Evolutionary conservation across 2,329 filamentous ascomycete species (phyloP).

Genomic region (Cadophora luteo-olivacea): DNA sequence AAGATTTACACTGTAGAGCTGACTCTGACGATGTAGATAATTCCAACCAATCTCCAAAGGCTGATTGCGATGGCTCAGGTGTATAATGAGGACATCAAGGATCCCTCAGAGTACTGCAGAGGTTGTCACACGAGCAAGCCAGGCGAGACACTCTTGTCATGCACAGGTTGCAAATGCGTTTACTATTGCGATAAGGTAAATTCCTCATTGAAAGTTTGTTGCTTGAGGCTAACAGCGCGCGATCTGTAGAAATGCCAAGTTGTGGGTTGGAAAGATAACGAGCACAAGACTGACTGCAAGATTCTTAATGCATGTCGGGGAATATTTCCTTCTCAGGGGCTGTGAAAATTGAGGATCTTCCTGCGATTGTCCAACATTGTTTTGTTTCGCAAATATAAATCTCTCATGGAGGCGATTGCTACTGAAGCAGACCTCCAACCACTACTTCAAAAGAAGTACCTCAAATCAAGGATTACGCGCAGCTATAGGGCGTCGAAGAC

Average conservation of each 20-base stretch:
- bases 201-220: neutral
- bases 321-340: neutral
- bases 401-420: too few species aligned
- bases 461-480: too few species aligned
- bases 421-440: too few species aligned
- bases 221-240: neutral
- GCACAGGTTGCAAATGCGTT: slow-evolving; percentile 39
- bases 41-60: slow-evolving; percentile 36
- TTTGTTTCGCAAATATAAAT: too few species aligned
- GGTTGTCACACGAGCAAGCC: slow-evolving; percentile 33
- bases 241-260: slow-evolving; percentile 38
- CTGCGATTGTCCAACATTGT: neutral
- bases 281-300: slow-evolving; percentile 42
- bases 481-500: too few species aligned
- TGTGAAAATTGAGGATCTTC: too few species aligned
- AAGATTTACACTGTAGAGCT: neutral
- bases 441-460: too few species aligned
- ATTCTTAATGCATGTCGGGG: slow-evolving; percentile 33
- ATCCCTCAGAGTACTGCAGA: slow-evolving; percentile 27
- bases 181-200: slow-evolving; percentile 44
- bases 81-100: neutral
- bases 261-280: slow-evolving; percentile 38
- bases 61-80: slow-evolving; percentile 29
- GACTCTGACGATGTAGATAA: slow-evolving; percentile 31
- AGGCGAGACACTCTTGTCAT: slow-evolving; percentile 32